phyloP scores from a whole-genome alignment of 768 basidiomycete species.

The Tylopilus sp. region DNA sequence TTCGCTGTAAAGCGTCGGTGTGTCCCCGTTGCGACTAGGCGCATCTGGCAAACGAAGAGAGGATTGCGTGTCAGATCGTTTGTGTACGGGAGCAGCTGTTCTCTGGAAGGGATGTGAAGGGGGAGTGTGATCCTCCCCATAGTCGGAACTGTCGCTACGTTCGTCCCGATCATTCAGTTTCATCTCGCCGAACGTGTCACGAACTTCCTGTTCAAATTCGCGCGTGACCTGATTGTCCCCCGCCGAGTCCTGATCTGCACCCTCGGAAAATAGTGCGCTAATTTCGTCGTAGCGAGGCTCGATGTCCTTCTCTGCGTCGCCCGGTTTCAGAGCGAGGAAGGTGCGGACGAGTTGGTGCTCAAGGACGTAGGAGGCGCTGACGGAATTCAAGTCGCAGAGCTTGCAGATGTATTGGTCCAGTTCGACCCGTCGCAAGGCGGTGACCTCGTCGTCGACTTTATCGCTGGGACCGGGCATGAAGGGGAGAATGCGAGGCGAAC shows the following conservation, averaged over 20 bases:
- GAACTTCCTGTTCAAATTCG: constrained; percentile 42
- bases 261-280: constrained; percentile 45
- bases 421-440: constrained; percentile 74
- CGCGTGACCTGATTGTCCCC: constrained; percentile 31
- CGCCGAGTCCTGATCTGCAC: constrained; percentile 35
- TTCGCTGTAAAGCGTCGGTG: constrained; percentile 33
- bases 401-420: constrained; percentile 85
- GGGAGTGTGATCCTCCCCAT: constrained; percentile 46
- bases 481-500: constrained; percentile 74
- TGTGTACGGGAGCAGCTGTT: constrained; percentile 33
- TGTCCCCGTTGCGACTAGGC: constrained; percentile 25
- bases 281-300: constrained; percentile 60
- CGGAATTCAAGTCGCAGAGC: constrained; percentile 66
- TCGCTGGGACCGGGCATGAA: constrained; percentile 96
- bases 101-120: constrained; percentile 40
- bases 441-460: constrained; percentile 79
- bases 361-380: constrained; percentile 74
- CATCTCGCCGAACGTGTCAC: constrained; percentile 46
- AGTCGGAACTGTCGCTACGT: constrained; percentile 63
- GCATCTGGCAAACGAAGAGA: constrained; percentile 35
- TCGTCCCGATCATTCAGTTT: constrained; percentile 47
- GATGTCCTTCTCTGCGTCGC: constrained; percentile 73
- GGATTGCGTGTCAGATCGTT: constrained; percentile 47
- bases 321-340: constrained; percentile 83
- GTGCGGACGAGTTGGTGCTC: constrained; percentile 75